Evolutionary conservation across 2,329 filamentous ascomycete genomes (phyloP), one percentile per base, ranked within the genome.

Genomic region (Aspergillus sergii): DNA sequence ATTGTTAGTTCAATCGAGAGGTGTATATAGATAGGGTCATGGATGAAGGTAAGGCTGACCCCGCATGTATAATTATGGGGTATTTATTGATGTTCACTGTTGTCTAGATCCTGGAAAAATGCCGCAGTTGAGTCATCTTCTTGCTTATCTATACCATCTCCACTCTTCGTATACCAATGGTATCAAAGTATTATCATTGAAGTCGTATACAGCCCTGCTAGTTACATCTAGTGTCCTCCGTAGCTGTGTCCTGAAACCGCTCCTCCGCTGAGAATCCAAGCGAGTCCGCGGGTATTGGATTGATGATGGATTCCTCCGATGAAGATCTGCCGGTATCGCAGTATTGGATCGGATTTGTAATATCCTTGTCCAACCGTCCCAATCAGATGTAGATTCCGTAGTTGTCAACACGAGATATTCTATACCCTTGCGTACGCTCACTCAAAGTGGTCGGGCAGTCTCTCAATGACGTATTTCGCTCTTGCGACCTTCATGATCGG

Each of bases 391-490:
- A 28, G 11, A 51, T 34, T 32, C 28, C 32, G 11, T 54, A 12
- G 51, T 26, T 39, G 21, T 54, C 51, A 55, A 54, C 19, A 36
- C 51, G 51, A 54, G 30, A 54, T 30, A 30, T 21, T 21, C 23
- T 55, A 36, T 16, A 12, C 6, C 12, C 21, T 12, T 23, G 30
- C 32, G 9, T 19, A 55, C 26, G n/a, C 34, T 60, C 67, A 70
- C 60, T 93, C 89, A 39, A 92, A 91, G 43, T 92, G 92, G 78
- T 93, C 91, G 6, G 94, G 94, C 66, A 97, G 80, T 72, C 94
- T 88, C 84, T 98, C 95, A 73, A 99, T 95, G 55, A 94, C 90
- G 79, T 97, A 98, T 79, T 97, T 97, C 53, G 92, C 93, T 73
- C 92, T 87, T 7, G 91, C 91, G 32, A 95, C 92, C 73, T 89